A percentile compares a stretch with the other conserved stretches of the same genome.
Conservation (phyloP, 306 rosid species). For the Echinosophora koreensis region DNA sequence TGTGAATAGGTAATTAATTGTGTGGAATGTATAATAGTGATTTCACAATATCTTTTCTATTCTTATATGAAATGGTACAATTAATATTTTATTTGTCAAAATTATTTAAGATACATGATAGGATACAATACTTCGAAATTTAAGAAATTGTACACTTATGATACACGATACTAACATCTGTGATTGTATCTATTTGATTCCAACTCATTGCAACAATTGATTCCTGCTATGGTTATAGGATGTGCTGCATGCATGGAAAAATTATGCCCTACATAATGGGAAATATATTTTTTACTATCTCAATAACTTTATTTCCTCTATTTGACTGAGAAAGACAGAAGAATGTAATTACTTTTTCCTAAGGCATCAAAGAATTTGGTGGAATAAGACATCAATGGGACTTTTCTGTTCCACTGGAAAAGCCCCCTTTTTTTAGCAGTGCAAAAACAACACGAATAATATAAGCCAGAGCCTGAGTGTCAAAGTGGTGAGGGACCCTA, state of each 20-base stretch:
- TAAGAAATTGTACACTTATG: not conserved
- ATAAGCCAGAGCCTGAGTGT: too few relatives aligned
- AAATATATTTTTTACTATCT: not conserved
- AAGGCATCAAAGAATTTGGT: slow-evolving; percentile 32
- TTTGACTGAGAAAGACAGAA: not conserved
- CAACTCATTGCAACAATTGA: not conserved
- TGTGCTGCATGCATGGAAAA: not conserved
- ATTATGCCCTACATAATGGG: not conserved
- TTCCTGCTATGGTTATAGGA: not conserved
- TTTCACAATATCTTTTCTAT: not conserved
- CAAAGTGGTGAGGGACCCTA: too few relatives aligned
- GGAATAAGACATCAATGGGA: not conserved
- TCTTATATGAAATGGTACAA: not conserved
- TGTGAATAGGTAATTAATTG: not conserved
- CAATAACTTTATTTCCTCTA: not conserved
- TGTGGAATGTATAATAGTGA: not conserved
- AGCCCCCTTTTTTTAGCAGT: slow-evolving; percentile 40
- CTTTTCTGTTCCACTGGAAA: slow-evolving; percentile 31
- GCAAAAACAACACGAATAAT: too few relatives aligned
- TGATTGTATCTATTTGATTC: too few relatives aligned
- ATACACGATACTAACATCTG: not conserved
- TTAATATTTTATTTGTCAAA: not conserved
- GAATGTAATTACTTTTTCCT: slow-evolving; percentile 10
- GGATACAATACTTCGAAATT: not conserved
- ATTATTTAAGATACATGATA: not conserved